These are phyloP conservation scores for Aspergillus funiculosus DNA, from an alignment of 495 filamentous ascomycete genomes.

Conservation along the genomic window DNA sequence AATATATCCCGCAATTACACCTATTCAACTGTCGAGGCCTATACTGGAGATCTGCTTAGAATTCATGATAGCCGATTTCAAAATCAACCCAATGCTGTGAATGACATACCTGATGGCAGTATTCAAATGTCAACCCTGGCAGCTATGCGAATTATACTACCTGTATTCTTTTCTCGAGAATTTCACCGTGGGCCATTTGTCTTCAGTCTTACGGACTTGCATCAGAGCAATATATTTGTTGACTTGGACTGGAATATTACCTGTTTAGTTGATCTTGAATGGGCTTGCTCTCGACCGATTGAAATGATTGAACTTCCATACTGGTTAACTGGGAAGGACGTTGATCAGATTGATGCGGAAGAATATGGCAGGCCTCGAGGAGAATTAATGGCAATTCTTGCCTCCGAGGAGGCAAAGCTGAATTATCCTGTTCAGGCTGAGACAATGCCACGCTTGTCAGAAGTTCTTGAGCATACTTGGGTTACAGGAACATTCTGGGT, in stretches of 20 bases:
- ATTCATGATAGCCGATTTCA: conserved; percentile 29
- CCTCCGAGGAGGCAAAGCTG: conserved; percentile 9
- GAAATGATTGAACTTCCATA: conserved; percentile 26
- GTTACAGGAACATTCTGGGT: conserved; percentile 22
- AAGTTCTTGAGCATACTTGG: conserved; percentile 18
- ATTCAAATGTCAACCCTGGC: conserved; percentile 25
- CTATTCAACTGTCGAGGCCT: conserved; percentile 29
- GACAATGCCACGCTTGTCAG: conserved; percentile 12
- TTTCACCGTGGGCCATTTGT: conserved; percentile 22
- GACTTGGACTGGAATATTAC: conserved; percentile 27
- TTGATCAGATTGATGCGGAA: conserved; percentile 20
- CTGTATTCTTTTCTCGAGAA: conserved; percentile 24
- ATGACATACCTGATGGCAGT: conserved; percentile 21
- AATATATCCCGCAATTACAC: conserved; percentile 28
- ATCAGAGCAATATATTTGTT: conserved; percentile 29
- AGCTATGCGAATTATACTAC: conserved; percentile 24
- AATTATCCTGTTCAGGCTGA: no score
- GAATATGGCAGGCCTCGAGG: conserved; percentile 12
- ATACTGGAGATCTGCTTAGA: conserved; percentile 28
- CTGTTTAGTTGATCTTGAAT: conserved; percentile 29
- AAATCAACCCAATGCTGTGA: conserved; percentile 31
- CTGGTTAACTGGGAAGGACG: conserved; percentile 26
- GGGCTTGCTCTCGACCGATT: conserved; percentile 28
- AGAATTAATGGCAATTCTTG: conserved; percentile 18
- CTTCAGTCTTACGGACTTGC: conserved; percentile 26